phyloP scores from a whole-genome alignment of 768 basidiomycete genomes.

The Suillus clintonianus region DNA sequence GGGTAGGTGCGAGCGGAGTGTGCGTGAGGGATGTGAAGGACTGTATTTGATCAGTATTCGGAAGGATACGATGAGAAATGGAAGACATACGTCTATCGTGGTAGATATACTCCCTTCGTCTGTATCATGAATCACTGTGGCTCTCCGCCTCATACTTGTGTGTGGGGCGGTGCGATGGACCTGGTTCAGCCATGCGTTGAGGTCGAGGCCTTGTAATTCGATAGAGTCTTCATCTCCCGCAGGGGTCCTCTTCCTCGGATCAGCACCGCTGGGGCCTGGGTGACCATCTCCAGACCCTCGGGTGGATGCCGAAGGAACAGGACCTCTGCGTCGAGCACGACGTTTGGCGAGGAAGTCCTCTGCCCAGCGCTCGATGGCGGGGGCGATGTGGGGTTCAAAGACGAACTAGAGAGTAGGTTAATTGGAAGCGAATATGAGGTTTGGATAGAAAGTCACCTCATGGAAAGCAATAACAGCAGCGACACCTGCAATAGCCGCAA shows the following conservation, averaged over 20 bases:
- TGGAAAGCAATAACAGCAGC: constrained; percentile 59
- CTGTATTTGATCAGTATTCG: constrained; percentile 25
- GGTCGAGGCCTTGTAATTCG: constrained; percentile 59
- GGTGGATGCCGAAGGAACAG: constrained; percentile 20
- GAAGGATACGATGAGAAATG: not conserved
- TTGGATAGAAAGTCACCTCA: constrained; percentile 43
- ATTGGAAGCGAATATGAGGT: not conserved
- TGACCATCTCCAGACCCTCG: constrained; percentile 12
- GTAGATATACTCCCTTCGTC: constrained; percentile 13
- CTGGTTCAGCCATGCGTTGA: constrained; percentile 54
- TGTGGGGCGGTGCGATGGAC: constrained; percentile 27
- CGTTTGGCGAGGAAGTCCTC: constrained; percentile 34
- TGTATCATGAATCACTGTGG: constrained; percentile 12
- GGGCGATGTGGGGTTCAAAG: constrained; percentile 71
- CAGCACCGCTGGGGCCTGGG: constrained; percentile 8
- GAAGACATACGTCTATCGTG: constrained; percentile 36
- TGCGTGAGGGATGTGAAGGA: constrained; percentile 48
- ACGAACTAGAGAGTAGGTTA: constrained; percentile 47
- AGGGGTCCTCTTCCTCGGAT: constrained; percentile 19
- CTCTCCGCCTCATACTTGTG: not conserved
- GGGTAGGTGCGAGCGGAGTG: constrained; percentile 49
- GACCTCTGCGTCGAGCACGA: constrained; percentile 24
- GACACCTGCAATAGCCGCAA: constrained; percentile 50
- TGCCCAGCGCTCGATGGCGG: constrained; percentile 50
- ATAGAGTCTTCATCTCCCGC: constrained; percentile 27